Evolutionary conservation across 345 rosid species (phyloP).

Genomic region (sweet orange (Citrus sinensis)): DVS_A1.0 CM039165.1:2741501-2742000

Average conservation of each 20-base stretch:
- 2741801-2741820: neutral
- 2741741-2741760: neutral
- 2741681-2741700: neutral
- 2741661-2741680: conserved; percentile 31
- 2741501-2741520: conserved; percentile 51
- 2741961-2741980: neutral
- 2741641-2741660: conserved; percentile 44
- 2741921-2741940: neutral
- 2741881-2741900: neutral
- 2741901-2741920: neutral
- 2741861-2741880: neutral
- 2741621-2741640: conserved; percentile 49
- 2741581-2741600: conserved; percentile 54
- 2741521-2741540: conserved; percentile 59
- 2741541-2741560: conserved; percentile 61
- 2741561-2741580: conserved; percentile 51
- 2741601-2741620: conserved; percentile 66
- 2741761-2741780: neutral
- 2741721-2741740: neutral
- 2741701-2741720: neutral
- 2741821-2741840: neutral
- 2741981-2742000: neutral
- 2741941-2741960: neutral
- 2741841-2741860: neutral
- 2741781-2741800: neutral